These are phyloP conservation scores for Tuber aestivum DNA, from an alignment of 495 filamentous ascomycete genomes.

Conservation along the genomic window DNA sequence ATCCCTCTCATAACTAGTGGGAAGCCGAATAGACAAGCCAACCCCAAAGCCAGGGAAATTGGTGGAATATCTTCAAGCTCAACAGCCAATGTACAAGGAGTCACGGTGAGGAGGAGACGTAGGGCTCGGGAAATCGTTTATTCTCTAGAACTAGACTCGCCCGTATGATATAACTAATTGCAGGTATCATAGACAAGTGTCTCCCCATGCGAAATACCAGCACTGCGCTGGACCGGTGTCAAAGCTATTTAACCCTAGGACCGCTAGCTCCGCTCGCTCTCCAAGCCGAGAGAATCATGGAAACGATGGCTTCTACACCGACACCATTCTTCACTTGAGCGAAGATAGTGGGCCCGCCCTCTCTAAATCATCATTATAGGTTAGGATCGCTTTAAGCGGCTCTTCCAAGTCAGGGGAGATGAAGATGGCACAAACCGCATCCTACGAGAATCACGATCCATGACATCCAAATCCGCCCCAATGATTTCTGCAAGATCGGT, in stretches of 20 bases:
- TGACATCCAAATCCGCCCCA: constrained; percentile 83
- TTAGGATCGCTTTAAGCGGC: background rate
- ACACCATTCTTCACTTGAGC: constrained; percentile 91
- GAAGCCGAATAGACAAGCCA: background rate
- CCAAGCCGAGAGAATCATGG: constrained; percentile 87
- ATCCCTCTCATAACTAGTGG: background rate
- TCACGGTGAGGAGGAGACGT: background rate
- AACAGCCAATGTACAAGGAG: background rate
- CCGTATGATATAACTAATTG: background rate
- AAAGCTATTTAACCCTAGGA: constrained; percentile 21
- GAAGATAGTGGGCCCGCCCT: constrained; percentile 94
- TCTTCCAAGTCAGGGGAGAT: background rate
- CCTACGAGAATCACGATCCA: constrained; percentile 90
- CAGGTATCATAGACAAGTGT: background rate
- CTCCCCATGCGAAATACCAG: background rate
- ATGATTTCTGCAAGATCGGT: constrained; percentile 87
- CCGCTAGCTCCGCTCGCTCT: constrained; percentile 67
- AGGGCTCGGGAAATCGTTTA: background rate
- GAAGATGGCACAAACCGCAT: constrained; percentile 55
- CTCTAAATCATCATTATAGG: constrained; percentile 43
- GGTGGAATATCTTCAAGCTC: background rate
- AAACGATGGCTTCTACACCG: constrained; percentile 75
- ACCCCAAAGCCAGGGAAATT: background rate
- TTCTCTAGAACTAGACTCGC: background rate
- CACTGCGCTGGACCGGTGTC: background rate